A percentile compares a stretch with the other conserved stretches of the same genome.
These are phyloP conservation scores for Pseudocercospora vitis DNA, from an alignment of 2,329 filamentous ascomycete species.

Conservation along the genomic window DNA sequence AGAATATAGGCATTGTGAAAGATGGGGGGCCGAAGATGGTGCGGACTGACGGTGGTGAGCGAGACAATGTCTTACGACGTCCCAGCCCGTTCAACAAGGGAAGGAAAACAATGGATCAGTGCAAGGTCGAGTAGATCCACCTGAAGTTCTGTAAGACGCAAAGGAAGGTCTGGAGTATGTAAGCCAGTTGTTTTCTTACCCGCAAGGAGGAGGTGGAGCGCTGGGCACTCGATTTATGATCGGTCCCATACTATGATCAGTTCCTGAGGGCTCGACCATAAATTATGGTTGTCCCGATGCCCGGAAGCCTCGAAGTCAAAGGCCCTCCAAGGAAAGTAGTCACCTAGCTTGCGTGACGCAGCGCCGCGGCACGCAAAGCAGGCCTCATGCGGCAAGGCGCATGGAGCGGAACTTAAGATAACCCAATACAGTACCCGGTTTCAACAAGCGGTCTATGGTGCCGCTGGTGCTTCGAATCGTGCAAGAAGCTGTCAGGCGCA, in stretches of 20 bases:
- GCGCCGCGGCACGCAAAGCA: not conserved
- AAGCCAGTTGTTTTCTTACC: not conserved
- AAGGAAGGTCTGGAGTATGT: too few relatives aligned
- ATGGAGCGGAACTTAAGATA: not conserved
- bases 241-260: slow-evolving; percentile 10
- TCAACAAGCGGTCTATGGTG: slow-evolving; percentile 1
- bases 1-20: slow-evolving; percentile 56
- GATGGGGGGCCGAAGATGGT: too few relatives aligned
- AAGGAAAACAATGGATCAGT: too few relatives aligned
- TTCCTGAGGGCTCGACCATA: slow-evolving; percentile 10
- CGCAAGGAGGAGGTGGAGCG: not conserved
- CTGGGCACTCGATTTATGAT: slow-evolving; percentile 6
- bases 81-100: too few relatives aligned
- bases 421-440: not conserved
- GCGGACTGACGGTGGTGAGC: too few relatives aligned
- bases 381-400: not conserved
- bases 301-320: slow-evolving; percentile 16
- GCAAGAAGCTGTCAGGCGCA: not conserved
- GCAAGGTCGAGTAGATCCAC: too few relatives aligned
- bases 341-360: slow-evolving; percentile 11
- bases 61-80: too few relatives aligned
- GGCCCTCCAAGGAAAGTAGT: slow-evolving; percentile 1
- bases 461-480: not conserved
- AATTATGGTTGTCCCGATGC: slow-evolving; percentile 14
- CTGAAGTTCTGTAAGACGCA: too few relatives aligned